Base-by-base conservation (phyloP, 305 asterid genomes). In the Ruellia speciosa region DNA sequence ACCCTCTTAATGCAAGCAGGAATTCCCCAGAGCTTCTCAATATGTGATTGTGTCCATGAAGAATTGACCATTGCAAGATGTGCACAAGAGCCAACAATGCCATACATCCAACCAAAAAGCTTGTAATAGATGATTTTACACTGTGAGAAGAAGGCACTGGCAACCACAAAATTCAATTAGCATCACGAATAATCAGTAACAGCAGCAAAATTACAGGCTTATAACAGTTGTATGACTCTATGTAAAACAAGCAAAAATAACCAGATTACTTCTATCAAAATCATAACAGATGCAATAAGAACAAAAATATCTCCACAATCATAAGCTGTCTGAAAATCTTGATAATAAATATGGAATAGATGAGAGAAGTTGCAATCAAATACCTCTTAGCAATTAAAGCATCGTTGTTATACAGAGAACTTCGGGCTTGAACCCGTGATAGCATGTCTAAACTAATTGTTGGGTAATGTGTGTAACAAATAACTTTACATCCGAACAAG, bases 381-480 rank as follows among this genome's bases (percentile, higher is more conserved):
- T 68, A 92, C 98, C 95, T 92, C 72, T 75, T 79, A 31, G 94
- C 87, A 73, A 92, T 76, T 65, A 80, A 51, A 53, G 82, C 70
- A 57, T 81, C 96, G 67, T 92, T 92, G 70, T 92, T 92, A 73
- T 92, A 92, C 90, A 82, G 77, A 62, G 96, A 86, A 67, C 77
- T 86, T 67, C 80, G 82, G 18, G 81, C 65, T 49, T 66, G 77
- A 68, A 92, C 90, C 72, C 96, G 80, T 52, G 96, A 88, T 60
- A 88, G 81, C 98, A 92, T 92, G 77, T 92, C 94, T 57, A 88
- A 77, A 69, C 98, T 92, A 62, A 92, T 88, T 5, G 98, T 92
- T 9, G 98, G 98, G 70, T 92, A 92, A 81, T 92, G 95, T 3
- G 95, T 86, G 70, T 88, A 92, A 79, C 87, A 83, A 70, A 88